Evolutionary conservation across 139 green algal genomes (phyloP).

Genomic region (Monoraphidium neglectum): DNA sequence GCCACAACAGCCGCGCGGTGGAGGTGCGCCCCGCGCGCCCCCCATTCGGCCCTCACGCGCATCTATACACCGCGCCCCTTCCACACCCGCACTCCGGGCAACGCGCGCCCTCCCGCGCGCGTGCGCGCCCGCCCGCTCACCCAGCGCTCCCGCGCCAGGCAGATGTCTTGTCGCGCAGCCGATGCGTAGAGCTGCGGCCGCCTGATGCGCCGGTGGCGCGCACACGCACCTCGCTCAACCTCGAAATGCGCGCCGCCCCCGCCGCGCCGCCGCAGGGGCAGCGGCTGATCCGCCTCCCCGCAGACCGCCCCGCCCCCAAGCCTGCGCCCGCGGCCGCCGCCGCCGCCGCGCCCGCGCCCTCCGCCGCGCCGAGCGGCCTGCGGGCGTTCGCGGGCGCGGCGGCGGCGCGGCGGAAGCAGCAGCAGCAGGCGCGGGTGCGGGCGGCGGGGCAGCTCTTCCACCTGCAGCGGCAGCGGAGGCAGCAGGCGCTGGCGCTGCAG

Average conservation of each 20-base stretch:
- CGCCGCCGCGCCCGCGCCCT: no score
- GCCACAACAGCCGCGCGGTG: slow-evolving; percentile 4
- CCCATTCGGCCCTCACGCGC: neutral
- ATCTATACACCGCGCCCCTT: neutral
- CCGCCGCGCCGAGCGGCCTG: neutral
- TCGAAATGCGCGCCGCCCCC: no score
- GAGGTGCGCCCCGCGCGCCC: neutral
- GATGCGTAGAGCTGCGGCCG: neutral
- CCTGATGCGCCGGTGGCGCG: no score
- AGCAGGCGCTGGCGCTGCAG: neutral
- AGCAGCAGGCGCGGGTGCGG: neutral
- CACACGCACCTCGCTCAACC: no score
- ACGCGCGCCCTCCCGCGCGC: neutral
- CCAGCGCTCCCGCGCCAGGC: slow-evolving; percentile 4
- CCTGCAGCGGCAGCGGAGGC: neutral
- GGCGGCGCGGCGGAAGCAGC: neutral
- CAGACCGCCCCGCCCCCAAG: neutral
- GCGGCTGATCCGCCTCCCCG: neutral
- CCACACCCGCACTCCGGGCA: neutral
- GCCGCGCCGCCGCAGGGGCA: neutral
- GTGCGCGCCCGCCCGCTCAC: neutral
- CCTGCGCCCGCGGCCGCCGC: neutral
- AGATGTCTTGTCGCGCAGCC: neutral
- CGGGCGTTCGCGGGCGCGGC: neutral
- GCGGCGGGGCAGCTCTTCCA: neutral